Conservation (phyloP, 129 eudicot species). For the Tanacetum coccineum region DNA sequence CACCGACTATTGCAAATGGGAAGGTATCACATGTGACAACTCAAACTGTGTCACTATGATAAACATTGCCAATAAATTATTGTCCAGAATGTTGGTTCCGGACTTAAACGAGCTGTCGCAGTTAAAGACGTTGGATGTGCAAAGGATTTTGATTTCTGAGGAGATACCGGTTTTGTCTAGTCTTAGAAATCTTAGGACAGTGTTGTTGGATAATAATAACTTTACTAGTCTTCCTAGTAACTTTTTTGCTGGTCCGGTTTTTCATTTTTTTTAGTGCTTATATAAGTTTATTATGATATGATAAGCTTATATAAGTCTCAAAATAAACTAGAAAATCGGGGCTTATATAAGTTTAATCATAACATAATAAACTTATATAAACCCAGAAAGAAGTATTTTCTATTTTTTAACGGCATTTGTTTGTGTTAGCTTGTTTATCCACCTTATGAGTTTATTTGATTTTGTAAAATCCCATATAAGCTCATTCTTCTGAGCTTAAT, state of each 20-base stretch:
- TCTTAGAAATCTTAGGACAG: constrained; percentile 26
- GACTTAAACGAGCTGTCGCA: constrained; percentile 44
- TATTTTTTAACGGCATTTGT: too few relatives aligned
- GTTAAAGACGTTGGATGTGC: constrained; percentile 45
- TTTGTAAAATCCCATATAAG: too few relatives aligned
- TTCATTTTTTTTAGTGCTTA: too few relatives aligned
- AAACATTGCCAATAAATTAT: constrained; percentile 33
- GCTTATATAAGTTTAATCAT: too few relatives aligned
- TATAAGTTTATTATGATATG: too few relatives aligned
- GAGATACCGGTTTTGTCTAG: constrained; percentile 44
- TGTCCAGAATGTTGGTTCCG: constrained; percentile 46
- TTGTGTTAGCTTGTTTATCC: too few relatives aligned
- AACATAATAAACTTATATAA: too few relatives aligned
- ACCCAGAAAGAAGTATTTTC: too few relatives aligned
- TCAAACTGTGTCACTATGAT: constrained; percentile 43
- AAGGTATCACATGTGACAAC: constrained; percentile 48
- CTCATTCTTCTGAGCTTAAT: too few relatives aligned
- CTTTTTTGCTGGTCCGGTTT: constrained; percentile 32
- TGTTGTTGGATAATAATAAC: constrained; percentile 42
- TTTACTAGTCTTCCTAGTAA: constrained; percentile 40
- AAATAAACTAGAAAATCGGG: too few relatives aligned
- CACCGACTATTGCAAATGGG: constrained; percentile 51
- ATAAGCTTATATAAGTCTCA: too few relatives aligned
- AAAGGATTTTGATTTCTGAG: constrained; percentile 46
- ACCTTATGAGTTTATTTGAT: too few relatives aligned